A percentile compares a stretch with the other conserved stretches of the same genome.
These are phyloP conservation scores for Saccharomycopsis sp. DNA, from an alignment of 805 yeast species.

Conservation along the genomic window DNA sequence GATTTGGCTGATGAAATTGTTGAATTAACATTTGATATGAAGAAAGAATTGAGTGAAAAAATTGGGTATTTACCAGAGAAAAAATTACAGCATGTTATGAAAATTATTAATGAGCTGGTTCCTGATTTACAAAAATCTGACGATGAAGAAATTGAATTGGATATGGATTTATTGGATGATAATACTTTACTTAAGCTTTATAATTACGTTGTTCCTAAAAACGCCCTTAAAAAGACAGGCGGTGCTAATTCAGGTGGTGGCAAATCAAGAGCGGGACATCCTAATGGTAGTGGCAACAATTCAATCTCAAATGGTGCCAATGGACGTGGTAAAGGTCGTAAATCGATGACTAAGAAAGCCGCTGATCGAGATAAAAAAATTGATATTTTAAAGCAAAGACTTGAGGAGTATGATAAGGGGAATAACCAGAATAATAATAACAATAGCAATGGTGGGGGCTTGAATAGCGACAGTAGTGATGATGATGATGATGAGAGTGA, in stretches of 20 bases:
- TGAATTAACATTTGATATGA: constrained; percentile 79
- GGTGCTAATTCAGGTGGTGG: constrained; percentile 31
- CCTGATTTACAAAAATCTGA: constrained; percentile 42
- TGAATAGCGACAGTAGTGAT: constrained; percentile 30
- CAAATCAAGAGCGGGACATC: constrained; percentile 21
- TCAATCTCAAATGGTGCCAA: constrained; percentile 24
- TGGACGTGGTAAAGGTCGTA: constrained; percentile 30
- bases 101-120: constrained; percentile 75
- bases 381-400: constrained; percentile 63
- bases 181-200: constrained; percentile 75
- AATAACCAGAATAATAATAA: constrained; percentile 40
- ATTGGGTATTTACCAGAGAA: constrained; percentile 72
- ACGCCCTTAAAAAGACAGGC: background rate
- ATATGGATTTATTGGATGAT: constrained; percentile 87
- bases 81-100: constrained; percentile 74
- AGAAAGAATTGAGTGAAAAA: constrained; percentile 83
- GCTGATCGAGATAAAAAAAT: constrained; percentile 41
- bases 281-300: constrained; percentile 29
- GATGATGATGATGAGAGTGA: constrained; percentile 54
- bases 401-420: constrained; percentile 58
- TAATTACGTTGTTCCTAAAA: constrained; percentile 57
- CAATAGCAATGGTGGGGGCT: constrained; percentile 29
- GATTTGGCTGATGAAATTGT: constrained; percentile 29
- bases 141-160: constrained; percentile 94
- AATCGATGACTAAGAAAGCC: constrained; percentile 18